Percentiles rank a stretch among this genome's conserved stretches.
Evolutionary conservation across 257 asterid genomes (phyloP).

Genomic region (Lithospermum erythrorhizon): DNA sequence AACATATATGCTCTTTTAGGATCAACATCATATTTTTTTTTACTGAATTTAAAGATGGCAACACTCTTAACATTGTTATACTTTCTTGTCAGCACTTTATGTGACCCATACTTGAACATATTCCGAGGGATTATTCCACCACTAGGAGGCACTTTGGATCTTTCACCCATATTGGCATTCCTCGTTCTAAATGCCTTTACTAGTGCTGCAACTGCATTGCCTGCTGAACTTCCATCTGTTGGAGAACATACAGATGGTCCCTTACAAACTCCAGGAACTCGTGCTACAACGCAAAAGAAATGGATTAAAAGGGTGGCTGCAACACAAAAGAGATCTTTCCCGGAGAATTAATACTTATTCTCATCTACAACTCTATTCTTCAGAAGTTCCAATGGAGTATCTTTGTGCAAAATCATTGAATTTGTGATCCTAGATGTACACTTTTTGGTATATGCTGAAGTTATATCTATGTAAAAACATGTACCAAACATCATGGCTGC

Average conservation of each 20-base stretch:
- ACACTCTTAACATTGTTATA: conserved; percentile 6
- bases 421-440: neutral
- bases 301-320: conserved; percentile 58
- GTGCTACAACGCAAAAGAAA: conserved; percentile 44
- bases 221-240: conserved; percentile 75
- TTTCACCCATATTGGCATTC: conserved; percentile 79
- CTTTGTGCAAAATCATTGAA: neutral
- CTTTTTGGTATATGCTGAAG: too few species aligned
- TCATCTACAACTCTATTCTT: too few species aligned
- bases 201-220: conserved; percentile 78
- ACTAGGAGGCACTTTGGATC: conserved; percentile 73
- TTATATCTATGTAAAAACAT: too few species aligned
- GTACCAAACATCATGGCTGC: too few species aligned
- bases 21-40: too few species aligned
- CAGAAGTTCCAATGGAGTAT: conserved; percentile 1
- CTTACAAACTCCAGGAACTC: conserved; percentile 17
- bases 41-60: conserved; percentile 11
- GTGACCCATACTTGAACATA: conserved; percentile 93
- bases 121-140: conserved; percentile 95
- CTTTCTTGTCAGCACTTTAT: conserved; percentile 50
- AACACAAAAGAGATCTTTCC: conserved; percentile 18
- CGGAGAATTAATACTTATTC: conserved; percentile 9
- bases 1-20: too few species aligned
- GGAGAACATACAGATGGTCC: conserved; percentile 20
- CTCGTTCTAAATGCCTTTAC: conserved; percentile 67